Evolutionary conservation across 2,329 filamentous ascomycete species (phyloP), one percentile per base, ranked within the genome.

Genomic region (Knufia petricola): DNA sequence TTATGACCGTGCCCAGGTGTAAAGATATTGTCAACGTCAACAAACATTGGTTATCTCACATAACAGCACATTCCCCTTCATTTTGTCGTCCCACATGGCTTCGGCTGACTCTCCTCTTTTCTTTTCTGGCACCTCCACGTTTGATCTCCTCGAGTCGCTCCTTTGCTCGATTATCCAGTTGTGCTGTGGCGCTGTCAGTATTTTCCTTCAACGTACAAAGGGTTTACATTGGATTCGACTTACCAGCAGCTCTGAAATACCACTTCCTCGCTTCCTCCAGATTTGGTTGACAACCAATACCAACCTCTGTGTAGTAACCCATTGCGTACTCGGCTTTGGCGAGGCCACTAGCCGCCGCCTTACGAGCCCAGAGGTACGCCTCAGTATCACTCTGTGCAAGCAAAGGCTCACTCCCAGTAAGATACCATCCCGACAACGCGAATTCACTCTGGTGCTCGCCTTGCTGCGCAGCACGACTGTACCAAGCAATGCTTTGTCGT

Each of bases 311-410:
- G 63, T 94, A 95, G 68, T 96, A 95, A 0, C 92, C 92, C 85
- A 98, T 95, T 0, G 90, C 92, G 68, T 95, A 96, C 69, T 96
- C 86, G 0, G 92, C 92, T 72, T 96, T 98, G 6, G 87, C 82
- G 31, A 95, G 69, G 2, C 90, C 88, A 2, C 87, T 85, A 55
- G 82, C 79, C 0, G 92, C 92, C 1, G 92, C 90, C 67, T 95
- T 96, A 19, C 90, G 76, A 9, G 92, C 90, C 92, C 92, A 98
- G 1, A 98, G 77, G 64, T 95, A 98, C 1, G 92, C 92, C 65
- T 98, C 92, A 0, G 87, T 94, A 59, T 98, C 92, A 63, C 83
- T 94, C 65, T 95, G 90, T 60, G 85, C 81, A 46, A 98, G 69
- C 7, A 96, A 86, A 1, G 86, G 86, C 48, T 94, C 86, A 30